Conservation (phyloP, 164 flowering plant species). For the Cinnamomum micranthum region DNA sequence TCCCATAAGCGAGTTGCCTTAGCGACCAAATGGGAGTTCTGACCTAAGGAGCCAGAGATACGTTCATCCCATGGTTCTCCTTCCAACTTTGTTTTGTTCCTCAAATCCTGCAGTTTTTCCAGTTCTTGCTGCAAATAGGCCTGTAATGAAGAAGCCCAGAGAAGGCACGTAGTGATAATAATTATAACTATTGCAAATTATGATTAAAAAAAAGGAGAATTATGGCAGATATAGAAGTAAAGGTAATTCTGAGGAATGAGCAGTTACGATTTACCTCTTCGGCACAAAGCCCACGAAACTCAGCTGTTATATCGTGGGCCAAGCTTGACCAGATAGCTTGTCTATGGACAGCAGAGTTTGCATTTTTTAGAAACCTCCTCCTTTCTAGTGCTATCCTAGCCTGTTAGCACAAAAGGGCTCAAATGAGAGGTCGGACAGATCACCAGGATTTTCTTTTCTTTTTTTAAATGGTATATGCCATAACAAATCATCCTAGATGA, state of each 20-base stretch:
- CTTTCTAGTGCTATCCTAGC: conserved; percentile 96
- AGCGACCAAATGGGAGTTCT: conserved; percentile 90
- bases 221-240: background rate
- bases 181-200: background rate
- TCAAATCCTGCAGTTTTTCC: conserved; percentile 85
- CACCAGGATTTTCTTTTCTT: too few species aligned
- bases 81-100: conserved; percentile 88
- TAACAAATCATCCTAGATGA: background rate
- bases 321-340: conserved; percentile 95
- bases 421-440: background rate
- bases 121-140: conserved; percentile 99
- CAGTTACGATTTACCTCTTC: conserved; percentile 73
- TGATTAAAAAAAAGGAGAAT: background rate
- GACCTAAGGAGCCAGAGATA: conserved; percentile 73
- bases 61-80: conserved; percentile 95
- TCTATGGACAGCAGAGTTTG: conserved; percentile 85
- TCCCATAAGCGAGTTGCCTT: conserved; percentile 98
- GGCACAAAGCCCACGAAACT: conserved; percentile 97
- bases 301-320: conserved; percentile 99
- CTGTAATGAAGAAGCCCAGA: conserved; percentile 29
- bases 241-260: conserved; percentile 2
- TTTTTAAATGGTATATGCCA: too few species aligned
- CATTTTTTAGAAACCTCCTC: conserved; percentile 81
- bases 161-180: background rate
- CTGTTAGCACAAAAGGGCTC: conserved; percentile 36